Conservation (phyloP, 2,329 filamentous ascomycete genomes). For the Cytospora chrysosperma region DNA sequence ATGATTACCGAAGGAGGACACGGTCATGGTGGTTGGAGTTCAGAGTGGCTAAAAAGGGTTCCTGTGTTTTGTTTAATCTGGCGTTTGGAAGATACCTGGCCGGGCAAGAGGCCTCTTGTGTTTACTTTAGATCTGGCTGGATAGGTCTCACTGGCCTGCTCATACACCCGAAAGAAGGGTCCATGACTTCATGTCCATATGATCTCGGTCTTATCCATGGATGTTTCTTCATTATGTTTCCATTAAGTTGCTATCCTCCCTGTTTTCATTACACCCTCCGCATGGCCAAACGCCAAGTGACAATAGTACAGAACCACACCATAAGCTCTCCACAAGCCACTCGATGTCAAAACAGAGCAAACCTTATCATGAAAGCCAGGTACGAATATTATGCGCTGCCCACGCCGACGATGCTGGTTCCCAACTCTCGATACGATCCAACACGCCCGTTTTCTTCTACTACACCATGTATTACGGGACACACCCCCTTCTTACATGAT, state of each 20-base stretch:
- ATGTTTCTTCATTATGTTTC: not conserved
- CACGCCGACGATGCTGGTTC: not conserved
- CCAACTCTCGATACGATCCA: not conserved
- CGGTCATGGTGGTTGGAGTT: constrained; percentile 1
- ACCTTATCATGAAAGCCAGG: not conserved
- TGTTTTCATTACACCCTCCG: not conserved
- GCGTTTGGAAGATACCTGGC: constrained; percentile 9
- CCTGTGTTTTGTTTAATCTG: not conserved
- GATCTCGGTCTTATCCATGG: not conserved
- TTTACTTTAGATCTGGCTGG: not conserved
- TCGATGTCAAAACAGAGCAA: not conserved
- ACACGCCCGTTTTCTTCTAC: too few relatives aligned
- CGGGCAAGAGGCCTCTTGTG: not conserved
- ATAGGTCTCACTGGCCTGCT: not conserved
- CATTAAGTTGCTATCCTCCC: not conserved
- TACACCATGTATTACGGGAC: not conserved
- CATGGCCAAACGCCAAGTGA: not conserved
- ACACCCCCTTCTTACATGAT: constrained; percentile 23
- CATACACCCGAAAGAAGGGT: not conserved
- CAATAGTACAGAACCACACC: not conserved
- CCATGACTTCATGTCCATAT: not conserved
- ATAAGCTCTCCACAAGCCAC: not conserved
- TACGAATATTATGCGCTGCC: not conserved
- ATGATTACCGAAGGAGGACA: not conserved
- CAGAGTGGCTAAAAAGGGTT: not conserved